Conservation (phyloP, 148 eudicot genomes). For the Silene conica region DNA sequence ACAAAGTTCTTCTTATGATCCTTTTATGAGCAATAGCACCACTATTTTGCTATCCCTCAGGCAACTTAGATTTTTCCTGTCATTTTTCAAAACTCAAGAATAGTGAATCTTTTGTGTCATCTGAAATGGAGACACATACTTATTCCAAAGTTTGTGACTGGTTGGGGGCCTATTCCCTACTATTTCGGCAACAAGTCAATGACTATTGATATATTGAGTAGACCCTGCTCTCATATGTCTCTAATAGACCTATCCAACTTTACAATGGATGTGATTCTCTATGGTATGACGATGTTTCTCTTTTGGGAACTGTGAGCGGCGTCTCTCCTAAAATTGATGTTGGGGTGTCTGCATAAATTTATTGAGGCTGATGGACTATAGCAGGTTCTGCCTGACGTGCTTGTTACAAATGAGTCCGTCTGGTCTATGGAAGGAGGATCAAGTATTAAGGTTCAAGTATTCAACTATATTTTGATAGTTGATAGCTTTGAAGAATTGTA, state of each 20-base stretch:
- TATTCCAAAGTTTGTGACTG: background rate
- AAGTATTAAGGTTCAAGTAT: background rate
- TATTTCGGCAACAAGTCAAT: background rate
- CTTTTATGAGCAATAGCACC: conserved; percentile 6
- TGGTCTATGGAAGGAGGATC: background rate
- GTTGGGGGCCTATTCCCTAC: background rate
- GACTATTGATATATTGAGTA: background rate
- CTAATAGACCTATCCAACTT: background rate
- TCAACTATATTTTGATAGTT: background rate
- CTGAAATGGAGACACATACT: background rate
- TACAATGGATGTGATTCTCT: background rate
- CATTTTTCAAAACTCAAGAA: background rate
- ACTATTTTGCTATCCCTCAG: background rate
- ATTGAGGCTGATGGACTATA: background rate
- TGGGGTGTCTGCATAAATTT: background rate
- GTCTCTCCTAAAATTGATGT: background rate
- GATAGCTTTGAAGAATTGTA: background rate
- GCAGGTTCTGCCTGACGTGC: background rate
- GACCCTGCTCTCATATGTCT: background rate
- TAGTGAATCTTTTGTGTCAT: background rate
- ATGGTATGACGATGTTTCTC: background rate
- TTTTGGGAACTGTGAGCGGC: background rate
- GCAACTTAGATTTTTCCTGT: background rate
- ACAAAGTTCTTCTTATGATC: conserved; percentile 9
- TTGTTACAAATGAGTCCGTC: conserved; percentile 3